Conservation (phyloP, 345 rosid genomes). For the Lumnitzera racemosa region DNA sequence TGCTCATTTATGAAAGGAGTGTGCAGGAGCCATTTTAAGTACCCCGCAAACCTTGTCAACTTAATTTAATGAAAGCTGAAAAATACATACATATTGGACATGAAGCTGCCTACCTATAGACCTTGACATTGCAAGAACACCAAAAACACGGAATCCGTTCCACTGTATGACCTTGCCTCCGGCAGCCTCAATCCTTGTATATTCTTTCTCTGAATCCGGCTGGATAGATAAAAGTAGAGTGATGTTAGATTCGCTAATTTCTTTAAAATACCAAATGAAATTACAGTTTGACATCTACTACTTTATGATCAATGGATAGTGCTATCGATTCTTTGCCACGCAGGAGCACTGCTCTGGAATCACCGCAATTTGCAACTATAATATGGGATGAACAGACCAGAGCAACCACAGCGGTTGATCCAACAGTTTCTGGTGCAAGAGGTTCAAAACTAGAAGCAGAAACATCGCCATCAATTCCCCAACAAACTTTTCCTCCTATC, state of each 20-base stretch:
- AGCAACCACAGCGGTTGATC: conserved; percentile 95
- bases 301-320: conserved; percentile 84
- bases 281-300: conserved; percentile 19
- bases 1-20: too few species aligned
- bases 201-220: conserved; percentile 85
- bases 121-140: conserved; percentile 97
- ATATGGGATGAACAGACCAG: conserved; percentile 85
- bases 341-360: conserved; percentile 82
- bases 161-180: conserved; percentile 95
- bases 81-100: not conserved
- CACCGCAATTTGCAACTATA: conserved; percentile 86
- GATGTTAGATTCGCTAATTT: not conserved
- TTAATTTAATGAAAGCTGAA: not conserved
- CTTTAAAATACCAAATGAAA: not conserved
- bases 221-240: conserved; percentile 14
- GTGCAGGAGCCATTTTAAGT: not conserved
- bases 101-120: conserved; percentile 60
- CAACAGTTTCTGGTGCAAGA: conserved; percentile 82
- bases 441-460: conserved; percentile 33
- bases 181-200: conserved; percentile 77
- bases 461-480: conserved; percentile 20
- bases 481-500: conserved; percentile 51
- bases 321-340: conserved; percentile 83
- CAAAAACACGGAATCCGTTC: conserved; percentile 90
- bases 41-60: too few species aligned